Base-by-base conservation (phyloP, 1,284 basidiomycete species). In the Boletus sp. region DNA sequence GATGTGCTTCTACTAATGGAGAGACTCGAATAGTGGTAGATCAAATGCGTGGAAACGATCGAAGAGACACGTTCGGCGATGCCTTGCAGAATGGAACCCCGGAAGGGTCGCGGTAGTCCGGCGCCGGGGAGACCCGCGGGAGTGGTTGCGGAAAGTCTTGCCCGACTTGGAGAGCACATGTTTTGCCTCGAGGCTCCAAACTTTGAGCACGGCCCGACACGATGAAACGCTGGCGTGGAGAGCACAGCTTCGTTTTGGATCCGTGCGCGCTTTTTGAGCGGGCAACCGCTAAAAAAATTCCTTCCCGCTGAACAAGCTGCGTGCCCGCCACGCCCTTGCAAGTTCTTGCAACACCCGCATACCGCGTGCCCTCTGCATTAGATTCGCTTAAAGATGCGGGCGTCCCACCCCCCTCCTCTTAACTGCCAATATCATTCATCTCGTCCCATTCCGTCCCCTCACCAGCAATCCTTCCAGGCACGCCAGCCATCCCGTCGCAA, bases 401-500 rank as follows among this genome's bases (percentile, higher is more conserved):
- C 67, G 49, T 67, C 70, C 65, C 61, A 52, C 49, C 56, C 60
- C 47, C 52, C 52, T 53, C 61, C 64, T 36, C 49, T 50, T 36
- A 55, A 57, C 61, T 56, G 44, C 59, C 59, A 59, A 34, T 37
- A 55, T 54, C 66, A 59, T n/a, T 43, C 59, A 22, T 54, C 65
- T 42, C 55, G 44, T 34, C 55, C 49, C 23, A 20, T 34, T 23
- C 52, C 44, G 23, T 46, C 60, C 36, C 36, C 60, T 46, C 50
- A 41, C 20, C 62, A 48, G 35, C 57, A 50, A 27, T n/a, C 53
- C 17, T 38, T 46, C 29, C 51, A 51, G 48, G 49, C 49, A 50
- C 64, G 52, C 56, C 61, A 67, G 64, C 36, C 58, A 52, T 77
- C 69, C 70, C 58, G 69, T 68, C 69, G 60, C 54, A 66, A 63